Evolutionary conservation across 139 green algal genomes (phyloP).

Genomic region (Spirogloea muscicola): DNA sequence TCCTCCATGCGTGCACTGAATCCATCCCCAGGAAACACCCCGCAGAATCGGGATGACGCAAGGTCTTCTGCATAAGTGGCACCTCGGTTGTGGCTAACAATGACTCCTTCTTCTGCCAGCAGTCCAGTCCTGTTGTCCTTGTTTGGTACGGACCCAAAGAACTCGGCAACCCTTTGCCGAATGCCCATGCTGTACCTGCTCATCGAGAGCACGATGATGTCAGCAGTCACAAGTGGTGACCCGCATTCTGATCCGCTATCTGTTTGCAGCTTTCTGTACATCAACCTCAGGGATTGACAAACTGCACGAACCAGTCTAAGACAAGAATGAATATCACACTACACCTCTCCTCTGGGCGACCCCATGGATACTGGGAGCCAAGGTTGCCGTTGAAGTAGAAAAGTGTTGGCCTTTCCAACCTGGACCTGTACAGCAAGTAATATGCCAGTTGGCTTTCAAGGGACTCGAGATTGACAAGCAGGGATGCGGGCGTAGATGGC

Average conservation of each 20-base stretch:
- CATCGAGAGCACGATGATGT: too few relatives aligned
- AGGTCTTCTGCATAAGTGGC: not conserved
- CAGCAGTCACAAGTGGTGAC: too few relatives aligned
- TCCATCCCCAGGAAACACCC: conserved; percentile 25
- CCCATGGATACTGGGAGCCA: not conserved
- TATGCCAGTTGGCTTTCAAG: too few relatives aligned
- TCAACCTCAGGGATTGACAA: too few relatives aligned
- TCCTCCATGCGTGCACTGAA: conserved; percentile 28
- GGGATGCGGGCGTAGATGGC: too few relatives aligned
- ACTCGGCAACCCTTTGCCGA: not conserved
- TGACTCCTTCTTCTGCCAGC: not conserved
- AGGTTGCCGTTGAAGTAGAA: conserved; percentile 4
- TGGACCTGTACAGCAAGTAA: too few relatives aligned
- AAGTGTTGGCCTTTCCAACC: not conserved
- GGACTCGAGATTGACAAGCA: too few relatives aligned
- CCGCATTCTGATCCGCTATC: too few relatives aligned
- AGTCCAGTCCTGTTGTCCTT: not conserved
- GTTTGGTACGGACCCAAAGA: conserved; percentile 12
- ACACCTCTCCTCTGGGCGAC: too few relatives aligned
- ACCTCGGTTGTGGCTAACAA: conserved; percentile 5
- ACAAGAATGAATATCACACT: too few relatives aligned
- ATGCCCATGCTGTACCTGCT: conserved; percentile 30
- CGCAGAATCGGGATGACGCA: conserved; percentile 19
- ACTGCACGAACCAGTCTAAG: too few relatives aligned
- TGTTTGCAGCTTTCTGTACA: too few relatives aligned